Conservation (phyloP, 345 rosid species). For the Raphanus raphanistrum region DNA sequence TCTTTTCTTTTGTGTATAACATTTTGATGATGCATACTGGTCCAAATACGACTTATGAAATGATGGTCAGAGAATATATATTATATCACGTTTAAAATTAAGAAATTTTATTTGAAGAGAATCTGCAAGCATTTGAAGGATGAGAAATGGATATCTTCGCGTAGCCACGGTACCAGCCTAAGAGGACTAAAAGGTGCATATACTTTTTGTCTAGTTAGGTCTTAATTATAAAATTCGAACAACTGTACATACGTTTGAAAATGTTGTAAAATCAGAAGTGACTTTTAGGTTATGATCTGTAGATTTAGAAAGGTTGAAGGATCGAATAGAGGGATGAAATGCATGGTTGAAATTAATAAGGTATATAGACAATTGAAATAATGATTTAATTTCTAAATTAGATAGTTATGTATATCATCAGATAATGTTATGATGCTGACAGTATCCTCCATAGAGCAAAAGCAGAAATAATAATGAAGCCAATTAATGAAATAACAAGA, state of each 20-base stretch:
- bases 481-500: background rate
- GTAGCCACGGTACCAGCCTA: background rate
- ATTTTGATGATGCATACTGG: background rate
- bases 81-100: background rate
- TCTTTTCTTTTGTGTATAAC: background rate
- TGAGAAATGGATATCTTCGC: background rate
- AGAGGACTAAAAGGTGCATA: background rate
- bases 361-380: background rate
- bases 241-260: background rate
- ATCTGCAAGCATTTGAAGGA: background rate
- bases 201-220: slow-evolving; percentile 8
- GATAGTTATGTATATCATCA: too few species aligned
- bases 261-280: background rate
- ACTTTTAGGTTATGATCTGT: background rate
- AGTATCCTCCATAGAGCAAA: background rate
- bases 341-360: background rate
- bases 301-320: background rate
- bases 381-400: too few species aligned
- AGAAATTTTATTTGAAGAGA: background rate
- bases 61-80: slow-evolving; percentile 5
- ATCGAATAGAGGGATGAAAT: background rate
- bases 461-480: background rate
- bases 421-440: background rate
- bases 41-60: background rate
- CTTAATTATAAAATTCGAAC: background rate